phyloP scores from a whole-genome alignment of 306 rosid genomes.

The Vicia villosa region DNA sequence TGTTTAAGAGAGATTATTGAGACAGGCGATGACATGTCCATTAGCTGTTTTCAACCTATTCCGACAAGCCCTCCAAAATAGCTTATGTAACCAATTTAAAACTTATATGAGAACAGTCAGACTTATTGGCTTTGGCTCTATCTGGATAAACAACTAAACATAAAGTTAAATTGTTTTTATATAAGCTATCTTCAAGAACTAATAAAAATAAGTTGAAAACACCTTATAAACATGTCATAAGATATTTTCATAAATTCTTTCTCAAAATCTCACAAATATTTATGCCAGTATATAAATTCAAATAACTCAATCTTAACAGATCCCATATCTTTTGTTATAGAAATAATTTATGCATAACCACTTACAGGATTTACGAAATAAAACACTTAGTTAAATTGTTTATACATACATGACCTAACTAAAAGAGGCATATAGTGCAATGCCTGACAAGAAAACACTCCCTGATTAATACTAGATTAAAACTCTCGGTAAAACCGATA shows the following conservation, averaged over 20 bases:
- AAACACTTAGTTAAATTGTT: not conserved
- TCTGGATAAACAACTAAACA: no score
- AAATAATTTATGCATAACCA: not conserved
- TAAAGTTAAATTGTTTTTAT: no score
- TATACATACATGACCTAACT: not conserved
- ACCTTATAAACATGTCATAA: no score
- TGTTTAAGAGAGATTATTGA: not conserved
- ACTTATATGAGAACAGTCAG: not conserved
- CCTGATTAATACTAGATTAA: not conserved
- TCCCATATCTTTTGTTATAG: not conserved
- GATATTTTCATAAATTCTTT: no score
- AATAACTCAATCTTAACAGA: no score
- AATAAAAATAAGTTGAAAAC: no score
- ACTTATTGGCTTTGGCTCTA: not conserved
- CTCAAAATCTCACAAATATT: no score
- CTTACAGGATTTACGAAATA: not conserved
- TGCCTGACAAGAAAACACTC: not conserved
- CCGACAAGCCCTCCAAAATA: not conserved
- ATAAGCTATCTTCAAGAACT: no score
- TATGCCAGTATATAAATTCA: no score
- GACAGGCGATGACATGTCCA: not conserved
- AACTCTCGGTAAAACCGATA: not conserved
- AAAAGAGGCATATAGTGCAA: not conserved
- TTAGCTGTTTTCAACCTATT: not conserved
- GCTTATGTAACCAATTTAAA: not conserved